These are phyloP conservation scores for Recurvomyces mirabilis DNA, from an alignment of 495 filamentous ascomycete species.

Conservation along the genomic window DNA sequence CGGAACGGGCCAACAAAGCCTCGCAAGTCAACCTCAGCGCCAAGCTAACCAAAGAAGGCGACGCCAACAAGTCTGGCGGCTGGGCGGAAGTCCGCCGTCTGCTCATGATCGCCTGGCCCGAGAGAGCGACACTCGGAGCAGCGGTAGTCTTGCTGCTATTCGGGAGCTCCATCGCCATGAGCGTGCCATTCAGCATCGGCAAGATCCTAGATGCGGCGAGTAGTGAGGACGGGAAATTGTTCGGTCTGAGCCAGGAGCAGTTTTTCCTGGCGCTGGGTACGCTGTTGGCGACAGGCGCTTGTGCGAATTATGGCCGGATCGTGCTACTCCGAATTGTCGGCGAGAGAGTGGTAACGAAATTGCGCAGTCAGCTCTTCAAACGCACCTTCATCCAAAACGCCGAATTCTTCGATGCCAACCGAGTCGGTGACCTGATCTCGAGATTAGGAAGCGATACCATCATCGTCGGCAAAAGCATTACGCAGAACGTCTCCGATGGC, in stretches of 20 bases:
- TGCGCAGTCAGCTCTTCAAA: constrained; percentile 80
- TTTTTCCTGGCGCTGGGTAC: constrained; percentile 65
- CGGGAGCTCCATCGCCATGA: constrained; percentile 84
- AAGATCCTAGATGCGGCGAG: constrained; percentile 86
- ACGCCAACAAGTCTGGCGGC: constrained; percentile 52
- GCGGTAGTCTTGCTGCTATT: constrained; percentile 77
- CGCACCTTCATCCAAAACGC: constrained; percentile 89
- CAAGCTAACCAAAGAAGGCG: constrained; percentile 68
- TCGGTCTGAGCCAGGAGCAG: constrained; percentile 60
- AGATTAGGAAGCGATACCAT: constrained; percentile 90
- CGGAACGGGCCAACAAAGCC: constrained; percentile 76
- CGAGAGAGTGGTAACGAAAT: constrained; percentile 80
- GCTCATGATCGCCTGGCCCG: constrained; percentile 77
- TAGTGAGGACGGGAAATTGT: constrained; percentile 47
- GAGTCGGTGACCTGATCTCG: constrained; percentile 91
- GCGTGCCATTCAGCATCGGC: constrained; percentile 89
- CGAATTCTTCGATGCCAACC: constrained; percentile 97
- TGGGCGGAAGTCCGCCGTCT: constrained; percentile 68
- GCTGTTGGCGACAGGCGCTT: constrained; percentile 59
- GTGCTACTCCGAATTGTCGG: constrained; percentile 90
- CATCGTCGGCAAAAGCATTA: constrained; percentile 96
- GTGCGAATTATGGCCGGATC: constrained; percentile 87
- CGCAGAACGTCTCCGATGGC: constrained; percentile 92
- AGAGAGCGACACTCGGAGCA: constrained; percentile 61
- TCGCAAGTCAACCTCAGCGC: constrained; percentile 83